phyloP scores from a whole-genome alignment of 2,329 filamentous ascomycete species.

The Xylaria sp. region DNA sequence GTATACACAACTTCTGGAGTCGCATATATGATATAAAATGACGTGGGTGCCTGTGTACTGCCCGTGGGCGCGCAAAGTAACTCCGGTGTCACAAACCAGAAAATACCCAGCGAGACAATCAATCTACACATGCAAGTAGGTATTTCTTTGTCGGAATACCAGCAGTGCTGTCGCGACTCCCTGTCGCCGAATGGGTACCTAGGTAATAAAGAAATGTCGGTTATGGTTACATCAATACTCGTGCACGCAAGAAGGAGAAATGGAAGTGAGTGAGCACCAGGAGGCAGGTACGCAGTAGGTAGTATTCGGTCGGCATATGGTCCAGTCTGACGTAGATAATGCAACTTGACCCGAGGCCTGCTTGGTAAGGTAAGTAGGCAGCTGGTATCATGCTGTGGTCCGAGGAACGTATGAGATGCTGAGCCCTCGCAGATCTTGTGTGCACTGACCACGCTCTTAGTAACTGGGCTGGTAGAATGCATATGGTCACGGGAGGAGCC shows the following conservation, averaged over 20 bases:
- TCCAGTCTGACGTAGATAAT: slow-evolving; percentile 28
- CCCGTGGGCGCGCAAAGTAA: background rate
- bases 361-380: background rate
- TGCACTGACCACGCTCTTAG: background rate
- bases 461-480: background rate
- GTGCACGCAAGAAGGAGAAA: background rate
- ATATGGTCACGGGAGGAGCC: slow-evolving; percentile 14
- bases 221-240: background rate
- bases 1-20: slow-evolving; percentile 5
- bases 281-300: background rate
- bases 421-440: slow-evolving; percentile 1
- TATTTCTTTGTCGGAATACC: slow-evolving; percentile 11
- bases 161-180: background rate
- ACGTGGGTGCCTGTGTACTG: slow-evolving; percentile 7
- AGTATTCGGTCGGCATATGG: background rate
- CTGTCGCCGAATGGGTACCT: background rate
- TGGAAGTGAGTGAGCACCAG: background rate
- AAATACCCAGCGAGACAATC: background rate
- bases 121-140: background rate
- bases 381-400: slow-evolving; percentile 1
- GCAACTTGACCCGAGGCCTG: background rate
- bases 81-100: background rate
- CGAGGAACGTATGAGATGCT: slow-evolving; percentile 7
- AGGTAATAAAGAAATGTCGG: background rate
- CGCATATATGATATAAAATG: slow-evolving; percentile 2